These are phyloP conservation scores for Pleodorina starrii DNA, from an alignment of 139 green algal genomes.

Conservation along the genomic window DNA sequence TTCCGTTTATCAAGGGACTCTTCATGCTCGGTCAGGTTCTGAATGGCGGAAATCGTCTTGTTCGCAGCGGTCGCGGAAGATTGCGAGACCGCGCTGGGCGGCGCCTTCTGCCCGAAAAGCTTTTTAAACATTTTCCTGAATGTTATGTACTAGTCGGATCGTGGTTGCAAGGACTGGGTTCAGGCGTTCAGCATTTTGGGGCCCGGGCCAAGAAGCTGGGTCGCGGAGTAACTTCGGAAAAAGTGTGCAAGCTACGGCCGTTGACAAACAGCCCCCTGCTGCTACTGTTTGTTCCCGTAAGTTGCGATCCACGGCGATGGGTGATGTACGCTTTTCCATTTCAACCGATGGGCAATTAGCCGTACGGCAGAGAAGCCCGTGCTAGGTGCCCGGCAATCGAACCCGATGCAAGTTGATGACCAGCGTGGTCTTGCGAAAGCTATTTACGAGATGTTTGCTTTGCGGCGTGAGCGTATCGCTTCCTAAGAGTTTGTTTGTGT, in stretches of 20 bases:
- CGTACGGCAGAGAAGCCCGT: no score
- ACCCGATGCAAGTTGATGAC: no score
- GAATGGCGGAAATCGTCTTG: slow-evolving; percentile 65
- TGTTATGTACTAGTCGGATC: background rate
- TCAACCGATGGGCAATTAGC: no score
- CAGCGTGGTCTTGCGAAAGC: no score
- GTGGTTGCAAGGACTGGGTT: background rate
- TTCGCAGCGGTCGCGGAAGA: slow-evolving; percentile 46
- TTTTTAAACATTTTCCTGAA: slow-evolving; percentile 60
- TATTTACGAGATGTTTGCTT: no score
- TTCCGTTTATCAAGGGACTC: slow-evolving; percentile 95
- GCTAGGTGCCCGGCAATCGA: no score
- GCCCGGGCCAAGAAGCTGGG: background rate
- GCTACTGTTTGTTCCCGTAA: no score
- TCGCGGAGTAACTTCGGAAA: background rate
- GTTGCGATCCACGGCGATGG: no score
- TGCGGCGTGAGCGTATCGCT: no score
- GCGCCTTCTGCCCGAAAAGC: slow-evolving; percentile 59
- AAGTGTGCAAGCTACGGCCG: background rate
- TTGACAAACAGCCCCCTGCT: background rate
- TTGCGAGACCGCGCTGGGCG: slow-evolving; percentile 6
- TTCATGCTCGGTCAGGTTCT: slow-evolving; percentile 81
- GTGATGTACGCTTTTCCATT: no score
- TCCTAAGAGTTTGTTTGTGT: no score
- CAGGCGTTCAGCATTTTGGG: slow-evolving; percentile 24